Conservation (phyloP, 164 flowering plant genomes). For the Litsea cubeba region DNA sequence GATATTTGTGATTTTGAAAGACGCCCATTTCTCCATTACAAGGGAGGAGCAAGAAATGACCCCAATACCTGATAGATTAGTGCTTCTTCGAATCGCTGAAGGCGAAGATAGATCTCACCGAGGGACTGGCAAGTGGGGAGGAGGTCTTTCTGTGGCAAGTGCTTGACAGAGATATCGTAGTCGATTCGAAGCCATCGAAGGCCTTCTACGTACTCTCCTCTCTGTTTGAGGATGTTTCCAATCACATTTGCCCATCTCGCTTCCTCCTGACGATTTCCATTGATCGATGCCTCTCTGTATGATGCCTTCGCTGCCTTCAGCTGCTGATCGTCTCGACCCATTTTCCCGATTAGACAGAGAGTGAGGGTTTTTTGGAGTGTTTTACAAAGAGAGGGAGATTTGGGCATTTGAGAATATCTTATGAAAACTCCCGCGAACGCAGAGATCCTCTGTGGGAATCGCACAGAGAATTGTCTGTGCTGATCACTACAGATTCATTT, state of each 20-base stretch:
- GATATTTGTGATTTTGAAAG: neutral
- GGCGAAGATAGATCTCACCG: conserved; percentile 79
- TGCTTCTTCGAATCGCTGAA: conserved; percentile 60
- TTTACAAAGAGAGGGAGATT: too few relatives aligned
- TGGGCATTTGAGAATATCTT: too few relatives aligned
- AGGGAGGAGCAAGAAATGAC: neutral
- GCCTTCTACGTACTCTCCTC: conserved; percentile 85
- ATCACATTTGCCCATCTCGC: conserved; percentile 95
- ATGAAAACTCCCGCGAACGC: too few relatives aligned
- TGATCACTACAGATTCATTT: too few relatives aligned
- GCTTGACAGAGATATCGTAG: conserved; percentile 62
- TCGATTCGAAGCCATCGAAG: conserved; percentile 82
- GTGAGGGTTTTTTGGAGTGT: neutral
- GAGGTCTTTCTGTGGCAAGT: conserved; percentile 64
- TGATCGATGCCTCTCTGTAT: conserved; percentile 51
- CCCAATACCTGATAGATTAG: conserved; percentile 71
- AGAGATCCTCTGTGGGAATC: too few relatives aligned
- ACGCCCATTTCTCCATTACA: neutral
- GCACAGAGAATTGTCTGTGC: too few relatives aligned
- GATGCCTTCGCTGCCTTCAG: conserved; percentile 63
- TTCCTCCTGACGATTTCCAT: conserved; percentile 76
- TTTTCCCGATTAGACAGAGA: neutral
- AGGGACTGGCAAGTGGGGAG: conserved; percentile 90
- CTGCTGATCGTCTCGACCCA: conserved; percentile 38
- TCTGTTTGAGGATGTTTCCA: conserved; percentile 70